Conservation (phyloP, 306 rosid genomes). For the Cotoneaster glaucophyllus region DNA sequence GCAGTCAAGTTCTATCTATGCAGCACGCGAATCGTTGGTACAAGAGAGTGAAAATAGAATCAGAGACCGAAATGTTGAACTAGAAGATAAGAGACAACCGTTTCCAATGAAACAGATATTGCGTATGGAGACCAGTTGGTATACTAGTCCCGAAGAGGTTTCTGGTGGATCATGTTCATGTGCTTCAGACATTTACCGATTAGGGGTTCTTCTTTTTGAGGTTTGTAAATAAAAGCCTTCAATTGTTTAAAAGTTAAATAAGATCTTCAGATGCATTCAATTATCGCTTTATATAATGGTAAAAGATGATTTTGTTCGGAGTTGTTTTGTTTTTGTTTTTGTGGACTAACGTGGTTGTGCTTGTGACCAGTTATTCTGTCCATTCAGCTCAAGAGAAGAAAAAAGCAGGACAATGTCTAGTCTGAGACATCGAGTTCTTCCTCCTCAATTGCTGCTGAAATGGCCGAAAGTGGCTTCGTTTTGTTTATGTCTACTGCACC, state of each 20-base stretch:
- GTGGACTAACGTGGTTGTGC: conserved; percentile 29
- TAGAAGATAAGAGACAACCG: conserved; percentile 63
- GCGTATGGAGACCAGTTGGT: conserved; percentile 83
- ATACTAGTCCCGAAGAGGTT: conserved; percentile 82
- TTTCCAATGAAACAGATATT: conserved; percentile 94
- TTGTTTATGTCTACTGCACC: conserved; percentile 93
- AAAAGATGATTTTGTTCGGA: conserved; percentile 6
- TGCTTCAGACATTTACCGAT: conserved; percentile 80
- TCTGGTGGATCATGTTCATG: conserved; percentile 53
- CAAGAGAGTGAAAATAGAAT: conserved; percentile 54
- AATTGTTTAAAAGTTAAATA: conserved; percentile 13
- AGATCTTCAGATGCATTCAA: conserved; percentile 11
- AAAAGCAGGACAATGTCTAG: conserved; percentile 84
- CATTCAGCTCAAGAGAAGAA: conserved; percentile 78
- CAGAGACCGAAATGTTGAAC: conserved; percentile 54
- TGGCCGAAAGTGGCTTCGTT: conserved; percentile 98
- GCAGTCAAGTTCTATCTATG: conserved; percentile 69
- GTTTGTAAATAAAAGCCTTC: conserved; percentile 25
- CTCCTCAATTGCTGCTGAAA: conserved; percentile 90
- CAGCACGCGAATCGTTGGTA: conserved; percentile 56
- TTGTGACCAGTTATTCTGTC: conserved; percentile 81
- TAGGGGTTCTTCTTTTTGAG: conserved; percentile 97
- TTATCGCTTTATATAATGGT: conserved; percentile 8
- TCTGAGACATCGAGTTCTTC: conserved; percentile 94
- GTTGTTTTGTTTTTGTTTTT: conserved; percentile 7